Evolutionary conservation across 805 yeast species (phyloP), one percentile per base, ranked within the genome.

Genomic region (Starmera quercuum): DNA sequence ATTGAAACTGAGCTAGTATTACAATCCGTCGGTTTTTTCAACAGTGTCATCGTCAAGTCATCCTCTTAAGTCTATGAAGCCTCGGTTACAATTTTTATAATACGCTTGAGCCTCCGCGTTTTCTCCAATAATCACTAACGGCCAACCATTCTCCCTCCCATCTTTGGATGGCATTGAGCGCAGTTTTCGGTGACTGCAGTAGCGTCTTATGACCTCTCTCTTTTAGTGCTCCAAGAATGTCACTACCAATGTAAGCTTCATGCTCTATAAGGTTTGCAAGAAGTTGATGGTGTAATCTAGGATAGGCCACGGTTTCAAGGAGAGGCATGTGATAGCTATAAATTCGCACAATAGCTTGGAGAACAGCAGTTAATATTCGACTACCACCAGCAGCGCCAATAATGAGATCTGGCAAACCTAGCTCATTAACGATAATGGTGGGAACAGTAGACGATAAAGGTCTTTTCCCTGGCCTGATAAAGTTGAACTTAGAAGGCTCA

Each of bases 301-400:
- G 97, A 47, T 61, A 79, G 1, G 95, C 74, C 16, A 88, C 68
- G 0, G 86, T 68, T 35, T 83, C 79, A 16, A 85, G 59, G 4
- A 87, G 51, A 1, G 78, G 66, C 60, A 75, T 52, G 2, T 68
- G 57, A 48, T 76, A 73, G 51, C 73, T 75, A 41, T 78, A 76
- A 3, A 64, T 60, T 34, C 96, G 61, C 2, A 83, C 67, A 13
- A 90, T 69, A 0, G 90, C 87, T 53, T 87, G 92, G 36, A 90
- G 70, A 4, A 90, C 75, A 1, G 94, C 74, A 0, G 95, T 84
- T 11, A 83, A 67, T 32, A 90, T 90, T 35, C 92, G 64, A 6
- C 92, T 80, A 0, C 97, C 97, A 8, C 98, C 98, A 2, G 97
- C 94, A 1, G 95, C 92, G 0, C 97, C 97, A 38, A 90, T 69